A percentile compares a stretch with the other conserved stretches of the same genome.
phyloP scores from a whole-genome alignment of 2,329 filamentous ascomycete genomes.

The Ophiostoma australiae region DNA sequence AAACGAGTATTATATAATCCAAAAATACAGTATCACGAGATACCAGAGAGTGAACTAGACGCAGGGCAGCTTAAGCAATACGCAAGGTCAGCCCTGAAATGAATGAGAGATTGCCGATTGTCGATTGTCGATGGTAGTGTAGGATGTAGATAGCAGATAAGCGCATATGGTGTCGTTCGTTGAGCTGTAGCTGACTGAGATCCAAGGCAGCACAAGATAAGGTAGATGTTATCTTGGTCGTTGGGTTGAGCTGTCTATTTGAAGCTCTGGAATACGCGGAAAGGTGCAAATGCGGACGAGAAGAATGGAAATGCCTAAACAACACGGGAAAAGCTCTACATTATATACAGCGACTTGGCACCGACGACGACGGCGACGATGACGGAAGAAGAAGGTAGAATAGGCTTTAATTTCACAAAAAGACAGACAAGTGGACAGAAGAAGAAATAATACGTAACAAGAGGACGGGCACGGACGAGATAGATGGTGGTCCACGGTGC shows the following conservation, averaged over 20 bases:
- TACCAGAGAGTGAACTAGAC: background rate
- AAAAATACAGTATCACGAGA: background rate
- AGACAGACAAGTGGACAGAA: background rate
- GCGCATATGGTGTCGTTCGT: background rate
- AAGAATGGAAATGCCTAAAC: background rate
- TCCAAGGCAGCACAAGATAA: background rate
- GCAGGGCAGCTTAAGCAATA: background rate
- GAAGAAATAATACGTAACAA: background rate
- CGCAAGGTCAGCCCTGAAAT: background rate
- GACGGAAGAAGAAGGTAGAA: slow-evolving; percentile 1
- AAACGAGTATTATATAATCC: background rate
- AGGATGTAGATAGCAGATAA: background rate
- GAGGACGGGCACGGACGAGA: slow-evolving; percentile 7
- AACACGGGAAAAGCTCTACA: slow-evolving; percentile 2
- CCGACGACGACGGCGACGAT: background rate
- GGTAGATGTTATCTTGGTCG: background rate
- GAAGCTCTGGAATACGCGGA: background rate
- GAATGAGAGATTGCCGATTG: background rate
- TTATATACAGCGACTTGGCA: slow-evolving; percentile 5
- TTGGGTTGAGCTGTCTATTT: background rate
- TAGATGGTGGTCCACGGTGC: slow-evolving; percentile 1
- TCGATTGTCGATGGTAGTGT: background rate
- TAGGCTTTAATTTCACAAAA: background rate
- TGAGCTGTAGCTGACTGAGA: slow-evolving; percentile 2
- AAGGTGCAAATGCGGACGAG: background rate